Percentiles rank a stretch among this genome's conserved stretches.
These are phyloP conservation scores for Rosa hybrid DNA, from an alignment of 331 rosid genomes.

Conservation along the genomic window DNA sequence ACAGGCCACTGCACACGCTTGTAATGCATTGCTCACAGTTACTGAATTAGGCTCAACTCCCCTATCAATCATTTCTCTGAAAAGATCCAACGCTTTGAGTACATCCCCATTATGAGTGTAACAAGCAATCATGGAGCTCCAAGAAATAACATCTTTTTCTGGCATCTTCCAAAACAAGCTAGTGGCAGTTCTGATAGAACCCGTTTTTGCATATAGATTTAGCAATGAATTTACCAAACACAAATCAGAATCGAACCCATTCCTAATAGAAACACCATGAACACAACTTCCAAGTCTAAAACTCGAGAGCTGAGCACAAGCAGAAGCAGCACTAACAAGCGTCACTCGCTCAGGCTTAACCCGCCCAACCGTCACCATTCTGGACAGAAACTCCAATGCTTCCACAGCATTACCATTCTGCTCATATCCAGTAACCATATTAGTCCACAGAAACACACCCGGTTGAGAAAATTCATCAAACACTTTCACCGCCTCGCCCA, in stretches of 20 bases:
- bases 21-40: constrained; percentile 62
- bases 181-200: constrained; percentile 44
- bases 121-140: constrained; percentile 85
- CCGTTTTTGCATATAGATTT: constrained; percentile 61
- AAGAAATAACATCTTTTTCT: constrained; percentile 64
- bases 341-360: constrained; percentile 55
- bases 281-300: constrained; percentile 56
- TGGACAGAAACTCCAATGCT: constrained; percentile 56
- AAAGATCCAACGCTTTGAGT: constrained; percentile 46
- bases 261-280: constrained; percentile 58
- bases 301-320: constrained; percentile 59
- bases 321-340: constrained; percentile 67
- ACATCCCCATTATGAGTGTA: constrained; percentile 61
- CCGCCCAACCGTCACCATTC: constrained; percentile 37
- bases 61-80: constrained; percentile 54
- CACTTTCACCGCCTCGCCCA: constrained; percentile 55
- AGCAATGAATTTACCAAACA: constrained; percentile 57
- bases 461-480: constrained; percentile 57
- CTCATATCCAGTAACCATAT: constrained; percentile 64
- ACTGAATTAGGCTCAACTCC: constrained; percentile 55
- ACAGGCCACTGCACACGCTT: constrained; percentile 56
- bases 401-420: constrained; percentile 50
- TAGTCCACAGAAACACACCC: constrained; percentile 72
- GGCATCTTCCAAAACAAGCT: constrained; percentile 58
- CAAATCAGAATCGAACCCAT: constrained; percentile 40